Evolutionary conservation across 1,139 yeast genomes (phyloP), one percentile per base, ranked within the genome.

Genomic region (Protomyces macrosporus): DNA sequence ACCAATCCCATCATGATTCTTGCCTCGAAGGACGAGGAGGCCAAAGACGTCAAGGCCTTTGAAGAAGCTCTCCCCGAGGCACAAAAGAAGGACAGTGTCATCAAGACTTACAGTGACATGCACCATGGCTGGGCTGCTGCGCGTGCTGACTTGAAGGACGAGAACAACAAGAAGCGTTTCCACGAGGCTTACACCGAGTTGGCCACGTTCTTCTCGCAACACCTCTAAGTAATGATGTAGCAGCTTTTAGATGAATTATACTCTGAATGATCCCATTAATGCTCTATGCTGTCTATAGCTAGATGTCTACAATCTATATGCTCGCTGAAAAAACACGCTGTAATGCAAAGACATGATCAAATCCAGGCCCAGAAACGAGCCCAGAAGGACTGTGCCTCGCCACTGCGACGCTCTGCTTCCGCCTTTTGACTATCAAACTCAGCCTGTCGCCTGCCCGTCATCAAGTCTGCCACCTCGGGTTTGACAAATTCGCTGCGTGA

Each of bases 391-490:
- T 16, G 48, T n/a, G 23, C 30, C 4, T 10, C 32, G 10, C 48
- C 48, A 7, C 48, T 42, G 30, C 48, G 23, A 23, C n/a, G 16
- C 48, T 42, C 48, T 9, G 48, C 48, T 9, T 42, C 30, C 16
- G 48, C 48, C 32, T 42, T 42, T 42, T 42, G 30, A 16, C 48
- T 42, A 10, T 30, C n/a, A 42, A 42, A 14, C 33, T 42, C 48
- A 42, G 32, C 48, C 16, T 42, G 48, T 14, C 48, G 48, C 32
- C 48, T 14, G 23, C 61, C 61, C 5, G 55, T 57, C 45, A 16
- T 23, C 23, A 83, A 72, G 70, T 83, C 86, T 59, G 82, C 75
- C 75, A 67, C 75, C 23, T 69, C 76, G 60, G 81, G 76, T 55
- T 80, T 80, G 65, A 75, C 76, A 63, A 73, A 74, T 7, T n/a